Conservation (phyloP, 768 basidiomycete genomes). For the Termitomyces sp. region DNA sequence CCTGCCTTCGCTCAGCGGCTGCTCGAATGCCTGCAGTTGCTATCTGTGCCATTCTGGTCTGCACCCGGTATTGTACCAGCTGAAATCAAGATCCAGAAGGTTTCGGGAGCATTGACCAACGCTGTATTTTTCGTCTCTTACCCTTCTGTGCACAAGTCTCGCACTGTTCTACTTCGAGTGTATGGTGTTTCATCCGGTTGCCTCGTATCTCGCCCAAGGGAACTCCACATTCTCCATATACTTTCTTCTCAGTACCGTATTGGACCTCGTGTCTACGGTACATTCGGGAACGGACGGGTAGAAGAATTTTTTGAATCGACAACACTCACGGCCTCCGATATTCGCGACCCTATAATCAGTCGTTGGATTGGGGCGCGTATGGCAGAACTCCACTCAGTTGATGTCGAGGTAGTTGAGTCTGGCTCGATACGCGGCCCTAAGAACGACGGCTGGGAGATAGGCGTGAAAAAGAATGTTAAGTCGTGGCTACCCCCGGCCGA, state of each 20-base stretch:
- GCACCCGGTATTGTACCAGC: constrained; percentile 43
- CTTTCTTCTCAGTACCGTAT: constrained; percentile 87
- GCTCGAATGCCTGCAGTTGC: constrained; percentile 51
- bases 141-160: constrained; percentile 42
- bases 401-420: constrained; percentile 65
- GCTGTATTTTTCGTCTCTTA: constrained; percentile 96
- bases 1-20: constrained; percentile 52
- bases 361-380: constrained; percentile 91
- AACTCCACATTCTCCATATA: constrained; percentile 85
- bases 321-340: constrained; percentile 73
- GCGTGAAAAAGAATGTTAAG: constrained; percentile 63
- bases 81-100: constrained; percentile 65
- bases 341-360: constrained; percentile 75
- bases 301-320: constrained; percentile 94
- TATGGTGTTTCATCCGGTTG: constrained; percentile 86
- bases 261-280: constrained; percentile 90
- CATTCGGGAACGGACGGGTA: constrained; percentile 92
- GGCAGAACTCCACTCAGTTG: constrained; percentile 94
- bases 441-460: constrained; percentile 54
- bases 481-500: constrained; percentile 73
- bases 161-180: constrained; percentile 83
- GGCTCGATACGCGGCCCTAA: constrained; percentile 34
- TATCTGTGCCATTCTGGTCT: constrained; percentile 63
- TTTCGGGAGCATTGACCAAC: constrained; percentile 93
- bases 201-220: constrained; percentile 85